Evolutionary conservation across 2,329 filamentous ascomycete genomes (phyloP).

Genomic region (Chaetomium globosum): DNA sequence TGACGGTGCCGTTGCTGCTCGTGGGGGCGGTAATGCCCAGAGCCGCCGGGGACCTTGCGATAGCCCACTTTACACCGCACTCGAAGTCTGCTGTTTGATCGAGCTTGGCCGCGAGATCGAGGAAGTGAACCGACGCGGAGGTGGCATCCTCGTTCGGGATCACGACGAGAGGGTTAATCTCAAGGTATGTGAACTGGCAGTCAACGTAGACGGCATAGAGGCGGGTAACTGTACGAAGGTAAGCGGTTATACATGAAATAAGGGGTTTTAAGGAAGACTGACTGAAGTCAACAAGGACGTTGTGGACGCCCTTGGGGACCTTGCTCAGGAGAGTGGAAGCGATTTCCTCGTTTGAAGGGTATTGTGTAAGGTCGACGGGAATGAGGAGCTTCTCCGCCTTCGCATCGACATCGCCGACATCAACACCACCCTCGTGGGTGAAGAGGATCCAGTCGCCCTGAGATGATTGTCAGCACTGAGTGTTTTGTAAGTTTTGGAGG

Average conservation of each 20-base stretch:
- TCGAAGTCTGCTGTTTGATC: conserved; percentile 99
- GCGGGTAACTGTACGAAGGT: conserved; percentile 63
- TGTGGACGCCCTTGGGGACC: conserved; percentile 93
- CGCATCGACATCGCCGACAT: conserved; percentile 97
- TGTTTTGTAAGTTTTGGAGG: conserved; percentile 10
- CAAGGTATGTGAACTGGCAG: conserved; percentile 99
- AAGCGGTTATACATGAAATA: background rate
- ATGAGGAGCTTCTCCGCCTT: conserved; percentile 99
- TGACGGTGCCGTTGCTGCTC: conserved; percentile 73
- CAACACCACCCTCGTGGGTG: conserved; percentile 98
- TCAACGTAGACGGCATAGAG: conserved; percentile 99
- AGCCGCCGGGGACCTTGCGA: conserved; percentile 86
- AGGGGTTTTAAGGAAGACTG: conserved; percentile 13
- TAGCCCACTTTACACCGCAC: conserved; percentile 98
- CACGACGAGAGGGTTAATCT: conserved; percentile 99
- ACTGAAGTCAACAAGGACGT: conserved; percentile 96
- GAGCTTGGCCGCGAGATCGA: conserved; percentile 96
- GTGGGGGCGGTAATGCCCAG: conserved; percentile 73
- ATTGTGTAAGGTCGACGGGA: conserved; percentile 90
- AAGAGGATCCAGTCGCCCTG: conserved; percentile 99
- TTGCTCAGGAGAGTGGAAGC: conserved; percentile 83
- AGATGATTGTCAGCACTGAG: conserved; percentile 25
- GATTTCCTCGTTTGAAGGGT: conserved; percentile 94
- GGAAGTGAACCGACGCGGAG: conserved; percentile 93
- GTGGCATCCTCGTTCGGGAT: conserved; percentile 92